phyloP scores from a whole-genome alignment of 1,284 basidiomycete genomes.

The Stygiomarasmius scandens region DNA sequence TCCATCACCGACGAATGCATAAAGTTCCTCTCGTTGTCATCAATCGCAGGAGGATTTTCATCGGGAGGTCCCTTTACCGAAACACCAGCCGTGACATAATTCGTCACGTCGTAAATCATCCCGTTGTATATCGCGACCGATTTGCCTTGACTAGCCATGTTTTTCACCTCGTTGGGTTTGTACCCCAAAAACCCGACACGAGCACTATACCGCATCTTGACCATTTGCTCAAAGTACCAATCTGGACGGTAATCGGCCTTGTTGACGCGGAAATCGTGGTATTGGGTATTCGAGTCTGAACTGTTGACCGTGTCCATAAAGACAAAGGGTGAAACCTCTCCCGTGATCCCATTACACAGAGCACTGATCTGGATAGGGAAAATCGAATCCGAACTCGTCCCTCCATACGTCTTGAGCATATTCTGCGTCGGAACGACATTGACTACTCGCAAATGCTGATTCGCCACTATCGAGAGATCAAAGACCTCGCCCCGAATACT shows the following conservation, averaged over 20 bases:
- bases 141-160: conserved; percentile 65
- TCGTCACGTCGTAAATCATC: conserved; percentile 87
- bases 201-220: conserved; percentile 84
- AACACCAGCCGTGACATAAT: conserved; percentile 71
- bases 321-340: conserved; percentile 85
- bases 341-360: conserved; percentile 86
- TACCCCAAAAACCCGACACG: conserved; percentile 91
- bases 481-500: conserved; percentile 94
- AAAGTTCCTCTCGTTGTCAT: conserved; percentile 73
- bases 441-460: conserved; percentile 70
- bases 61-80: conserved; percentile 58
- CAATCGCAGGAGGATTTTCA: conserved; percentile 54
- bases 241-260: conserved; percentile 92
- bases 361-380: conserved; percentile 99
- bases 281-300: conserved; percentile 80
- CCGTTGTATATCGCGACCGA: conserved; percentile 84
- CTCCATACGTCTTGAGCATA: conserved; percentile 83
- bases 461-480: conserved; percentile 65
- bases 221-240: conserved; percentile 97
- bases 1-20: conserved; percentile 77
- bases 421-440: conserved; percentile 76
- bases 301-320: conserved; percentile 80
- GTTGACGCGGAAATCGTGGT: conserved; percentile 93
- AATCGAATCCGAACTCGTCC: conserved; percentile 72
- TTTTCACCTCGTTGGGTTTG: conserved; percentile 78